Conservation (phyloP, 1,139 yeast species). For the Saccharomycopsis hybrid region DNA sequence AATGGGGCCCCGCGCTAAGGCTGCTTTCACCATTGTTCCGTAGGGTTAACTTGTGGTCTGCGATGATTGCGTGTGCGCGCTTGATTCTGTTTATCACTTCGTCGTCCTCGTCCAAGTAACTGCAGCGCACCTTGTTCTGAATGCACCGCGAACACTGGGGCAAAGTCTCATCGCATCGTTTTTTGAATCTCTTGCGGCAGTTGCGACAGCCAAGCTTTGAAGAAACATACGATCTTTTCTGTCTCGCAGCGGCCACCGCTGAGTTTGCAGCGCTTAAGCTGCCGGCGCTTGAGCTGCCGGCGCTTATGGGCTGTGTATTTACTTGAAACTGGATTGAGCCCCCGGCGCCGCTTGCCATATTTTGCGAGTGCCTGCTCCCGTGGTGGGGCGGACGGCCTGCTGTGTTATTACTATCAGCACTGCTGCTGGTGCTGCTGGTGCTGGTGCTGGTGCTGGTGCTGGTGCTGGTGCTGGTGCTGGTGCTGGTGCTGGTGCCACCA, state of each 20-base stretch:
- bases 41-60: background rate
- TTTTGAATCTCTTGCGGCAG: constrained; percentile 2
- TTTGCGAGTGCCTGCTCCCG: too few species aligned
- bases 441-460: too few species aligned
- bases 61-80: constrained; percentile 8
- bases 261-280: too few species aligned
- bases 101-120: constrained; percentile 4
- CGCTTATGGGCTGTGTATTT: too few species aligned
- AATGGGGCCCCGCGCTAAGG: background rate
- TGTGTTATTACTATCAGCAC: too few species aligned
- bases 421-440: too few species aligned
- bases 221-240: constrained; percentile 1
- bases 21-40: background rate
- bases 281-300: too few species aligned
- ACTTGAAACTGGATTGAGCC: too few species aligned
- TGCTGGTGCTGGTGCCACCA: too few species aligned
- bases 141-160: constrained; percentile 2
- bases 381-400: too few species aligned
- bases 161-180: constrained; percentile 5
- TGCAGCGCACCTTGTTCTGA: constrained; percentile 2
- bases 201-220: constrained; percentile 6
- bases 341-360: too few species aligned
- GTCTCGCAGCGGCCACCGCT: background rate
- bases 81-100: constrained; percentile 4
- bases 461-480: too few species aligned